phyloP scores from a whole-genome alignment of 2,329 filamentous ascomycete species.

The Pyrenophora teres region DNA sequence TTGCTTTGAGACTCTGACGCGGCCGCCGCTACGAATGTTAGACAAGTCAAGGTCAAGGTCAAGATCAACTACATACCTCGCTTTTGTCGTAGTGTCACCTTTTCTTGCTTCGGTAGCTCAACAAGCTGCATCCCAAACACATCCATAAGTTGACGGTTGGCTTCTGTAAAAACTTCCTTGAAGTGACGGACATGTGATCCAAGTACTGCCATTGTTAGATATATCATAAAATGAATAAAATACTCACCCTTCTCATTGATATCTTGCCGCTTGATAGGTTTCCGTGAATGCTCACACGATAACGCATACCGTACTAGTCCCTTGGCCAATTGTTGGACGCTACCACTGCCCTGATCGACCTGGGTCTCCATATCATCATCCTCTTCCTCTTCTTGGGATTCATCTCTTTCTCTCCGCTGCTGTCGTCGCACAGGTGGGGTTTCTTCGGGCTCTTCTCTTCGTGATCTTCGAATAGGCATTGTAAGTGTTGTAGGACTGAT shows the following conservation, averaged over 20 bases:
- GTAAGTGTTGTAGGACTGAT: background rate
- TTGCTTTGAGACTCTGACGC: constrained; percentile 57
- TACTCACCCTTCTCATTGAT: constrained; percentile 57
- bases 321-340: constrained; percentile 58
- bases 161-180: constrained; percentile 73
- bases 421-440: constrained; percentile 24
- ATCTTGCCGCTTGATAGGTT: constrained; percentile 62
- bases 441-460: constrained; percentile 15
- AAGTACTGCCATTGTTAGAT: constrained; percentile 59
- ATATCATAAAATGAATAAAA: background rate
- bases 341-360: constrained; percentile 29
- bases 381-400: constrained; percentile 29
- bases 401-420: constrained; percentile 20
- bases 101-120: constrained; percentile 81
- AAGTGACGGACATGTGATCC: constrained; percentile 72
- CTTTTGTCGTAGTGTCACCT: constrained; percentile 77
- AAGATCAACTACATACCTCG: constrained; percentile 61
- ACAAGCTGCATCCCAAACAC: constrained; percentile 92
- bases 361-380: constrained; percentile 19
- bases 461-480: constrained; percentile 13
- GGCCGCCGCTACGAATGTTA: constrained; percentile 54
- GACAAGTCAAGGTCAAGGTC: background rate
- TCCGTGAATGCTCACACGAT: constrained; percentile 63
- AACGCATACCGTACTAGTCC: constrained; percentile 66
- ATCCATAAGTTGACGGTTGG: constrained; percentile 71